phyloP scores from a whole-genome alignment of 768 basidiomycete species.

The Pleurotus cornucopiae region DNA sequence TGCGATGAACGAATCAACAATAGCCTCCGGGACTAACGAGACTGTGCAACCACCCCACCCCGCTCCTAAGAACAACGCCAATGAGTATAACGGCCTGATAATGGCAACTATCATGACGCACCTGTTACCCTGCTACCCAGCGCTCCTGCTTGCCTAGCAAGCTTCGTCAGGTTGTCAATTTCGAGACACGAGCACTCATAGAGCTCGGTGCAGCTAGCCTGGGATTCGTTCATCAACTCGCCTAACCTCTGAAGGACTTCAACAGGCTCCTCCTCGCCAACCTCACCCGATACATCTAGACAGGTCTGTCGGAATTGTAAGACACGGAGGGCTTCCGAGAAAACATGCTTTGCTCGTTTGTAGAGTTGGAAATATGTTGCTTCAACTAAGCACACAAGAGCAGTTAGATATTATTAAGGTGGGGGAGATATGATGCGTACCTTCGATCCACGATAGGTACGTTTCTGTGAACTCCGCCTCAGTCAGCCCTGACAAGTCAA shows the following conservation, averaged over 20 bases:
- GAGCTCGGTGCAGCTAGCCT: conserved; percentile 59
- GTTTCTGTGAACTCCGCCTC: conserved; percentile 55
- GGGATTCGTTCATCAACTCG: conserved; percentile 73
- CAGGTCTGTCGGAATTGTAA: conserved; percentile 73
- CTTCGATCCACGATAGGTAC: conserved; percentile 78
- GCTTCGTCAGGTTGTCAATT: conserved; percentile 59
- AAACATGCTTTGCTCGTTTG: conserved; percentile 78
- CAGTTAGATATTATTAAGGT: conserved; percentile 8
- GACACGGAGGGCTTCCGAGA: conserved; percentile 77
- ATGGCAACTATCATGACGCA: conserved; percentile 15
- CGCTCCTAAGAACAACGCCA: conserved; percentile 45
- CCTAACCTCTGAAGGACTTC: conserved; percentile 52
- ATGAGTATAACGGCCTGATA: background rate
- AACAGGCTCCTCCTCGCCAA: conserved; percentile 12
- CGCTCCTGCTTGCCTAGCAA: conserved; percentile 71
- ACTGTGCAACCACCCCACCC: conserved; percentile 93
- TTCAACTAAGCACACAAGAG: conserved; percentile 48
- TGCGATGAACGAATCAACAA: conserved; percentile 61
- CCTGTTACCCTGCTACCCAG: conserved; percentile 84
- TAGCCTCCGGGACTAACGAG: conserved; percentile 64
- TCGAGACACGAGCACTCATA: conserved; percentile 83
- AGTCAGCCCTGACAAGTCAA: conserved; percentile 54
- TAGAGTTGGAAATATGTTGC: conserved; percentile 79
- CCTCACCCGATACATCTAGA: conserved; percentile 31
- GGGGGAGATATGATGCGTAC: conserved; percentile 33